Evolutionary conservation across 257 asterid genomes (phyloP).

Genomic region (Nicotiana tabacum): DNA sequence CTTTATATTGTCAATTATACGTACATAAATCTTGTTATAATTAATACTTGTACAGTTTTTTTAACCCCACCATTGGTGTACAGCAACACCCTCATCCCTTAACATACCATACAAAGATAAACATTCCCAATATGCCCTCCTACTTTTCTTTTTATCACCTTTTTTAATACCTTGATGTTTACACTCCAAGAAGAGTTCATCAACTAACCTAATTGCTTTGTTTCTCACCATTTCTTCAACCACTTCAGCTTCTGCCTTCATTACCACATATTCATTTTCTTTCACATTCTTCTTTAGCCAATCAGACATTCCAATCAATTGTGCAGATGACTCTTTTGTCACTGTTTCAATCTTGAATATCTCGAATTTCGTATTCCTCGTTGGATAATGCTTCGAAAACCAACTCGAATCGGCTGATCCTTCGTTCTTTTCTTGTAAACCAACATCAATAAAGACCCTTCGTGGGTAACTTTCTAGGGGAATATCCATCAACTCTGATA

Average conservation of each 20-base stretch:
- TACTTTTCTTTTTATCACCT: conserved; percentile 24
- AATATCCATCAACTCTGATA: conserved; percentile 40
- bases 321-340: conserved; percentile 9
- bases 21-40: neutral
- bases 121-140: conserved; percentile 88
- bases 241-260: conserved; percentile 82
- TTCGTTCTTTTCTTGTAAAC: neutral
- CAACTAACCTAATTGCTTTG: conserved; percentile 49
- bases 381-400: conserved; percentile 45
- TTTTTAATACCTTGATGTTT: conserved; percentile 43
- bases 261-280: conserved; percentile 64
- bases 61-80: conserved; percentile 87
- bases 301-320: conserved; percentile 34
- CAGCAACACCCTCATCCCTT: conserved; percentile 78
- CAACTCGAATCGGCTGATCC: conserved; percentile 28
- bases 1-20: neutral
- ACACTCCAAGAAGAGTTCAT: conserved; percentile 76
- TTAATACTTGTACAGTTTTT: neutral
- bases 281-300: conserved; percentile 51
- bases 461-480: conserved; percentile 34
- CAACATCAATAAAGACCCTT: conserved; percentile 33
- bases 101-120: conserved; percentile 68
- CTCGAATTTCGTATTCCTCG: conserved; percentile 33
- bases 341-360: conserved; percentile 32
- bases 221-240: conserved; percentile 64